These are phyloP conservation scores for Fusarium sp. DNA, from an alignment of 2,329 filamentous ascomycete genomes.

Conservation along the genomic window DNA sequence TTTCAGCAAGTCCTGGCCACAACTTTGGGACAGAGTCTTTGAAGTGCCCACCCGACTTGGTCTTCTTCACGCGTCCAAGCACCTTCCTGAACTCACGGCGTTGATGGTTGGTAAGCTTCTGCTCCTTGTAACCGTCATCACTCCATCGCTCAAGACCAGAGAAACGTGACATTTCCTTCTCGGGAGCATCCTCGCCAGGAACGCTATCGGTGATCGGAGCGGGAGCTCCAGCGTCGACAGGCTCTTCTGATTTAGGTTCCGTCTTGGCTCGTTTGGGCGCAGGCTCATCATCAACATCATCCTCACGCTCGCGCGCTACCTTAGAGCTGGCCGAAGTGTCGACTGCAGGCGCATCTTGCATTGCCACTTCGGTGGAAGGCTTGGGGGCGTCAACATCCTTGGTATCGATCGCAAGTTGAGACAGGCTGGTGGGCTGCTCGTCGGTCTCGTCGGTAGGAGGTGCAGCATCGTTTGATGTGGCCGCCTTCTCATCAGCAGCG, in stretches of 20 bases:
- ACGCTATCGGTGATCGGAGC: slow-evolving; percentile 31
- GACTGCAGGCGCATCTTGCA: slow-evolving; percentile 60
- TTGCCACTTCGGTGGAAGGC: slow-evolving; percentile 59
- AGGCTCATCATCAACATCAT: slow-evolving; percentile 74
- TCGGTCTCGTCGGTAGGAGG: slow-evolving; percentile 52
- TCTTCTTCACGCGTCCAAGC: slow-evolving; percentile 84
- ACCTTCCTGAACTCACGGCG: slow-evolving; percentile 72
- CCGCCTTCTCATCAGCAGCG: slow-evolving; percentile 26
- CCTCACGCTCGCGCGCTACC: slow-evolving; percentile 79
- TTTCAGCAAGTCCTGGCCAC: slow-evolving; percentile 80
- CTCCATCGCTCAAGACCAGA: slow-evolving; percentile 54
- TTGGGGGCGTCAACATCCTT: slow-evolving; percentile 48
- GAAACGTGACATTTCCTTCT: slow-evolving; percentile 43
- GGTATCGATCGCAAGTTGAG: slow-evolving; percentile 55
- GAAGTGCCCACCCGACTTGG: slow-evolving; percentile 82
- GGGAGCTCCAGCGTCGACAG: slow-evolving; percentile 15
- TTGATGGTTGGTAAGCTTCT: slow-evolving; percentile 69
- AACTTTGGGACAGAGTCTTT: slow-evolving; percentile 80
- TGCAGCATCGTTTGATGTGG: slow-evolving; percentile 33
- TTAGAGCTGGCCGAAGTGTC: slow-evolving; percentile 62
- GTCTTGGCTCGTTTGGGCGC: slow-evolving; percentile 85
- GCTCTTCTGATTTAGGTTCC: slow-evolving; percentile 63
- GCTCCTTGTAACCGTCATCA: slow-evolving; percentile 58
- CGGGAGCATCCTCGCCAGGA: slow-evolving; percentile 41
- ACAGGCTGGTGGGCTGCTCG: slow-evolving; percentile 53